Base-by-base conservation (phyloP, 208 protist species). In the Trypanosoma brucei region DNA sequence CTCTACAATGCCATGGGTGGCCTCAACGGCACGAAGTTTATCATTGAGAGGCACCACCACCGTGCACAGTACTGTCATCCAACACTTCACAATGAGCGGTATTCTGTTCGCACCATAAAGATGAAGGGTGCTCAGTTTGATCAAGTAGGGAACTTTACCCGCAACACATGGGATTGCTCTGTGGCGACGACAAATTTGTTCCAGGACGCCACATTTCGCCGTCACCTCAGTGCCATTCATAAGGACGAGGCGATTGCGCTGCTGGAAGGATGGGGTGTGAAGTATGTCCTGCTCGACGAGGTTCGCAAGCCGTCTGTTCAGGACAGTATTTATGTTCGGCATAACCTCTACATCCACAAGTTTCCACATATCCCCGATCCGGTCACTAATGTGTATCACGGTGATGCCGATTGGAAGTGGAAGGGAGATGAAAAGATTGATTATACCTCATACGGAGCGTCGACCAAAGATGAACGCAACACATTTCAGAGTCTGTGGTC, bases 391-490 rank as follows among this genome's bases (percentile, higher is more conserved):
- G 68, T 78, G 46, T 68, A 72, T 61, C 77, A 82, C 33, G 85
- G 88, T 4, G 88, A 95, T 59, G 79, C 80, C 2, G 88, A 95
- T 63, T 91, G 64, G 71, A 86, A 86, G 67, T 95, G 88, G 88
- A 86, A 86, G 61, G 82, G 84, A 22, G 72, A 85, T 38, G 81
- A 92, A 59, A 79, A 83, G 22, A 89, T 95, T 51, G 71, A 64
- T 22, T 95, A 95, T 72, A 62, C 8, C 22, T 70, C 76, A 30
- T 87, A 87, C 74, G 85, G 87, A 31, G 88, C 88, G 0, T 60
- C 68, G 51, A 73, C 73, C 46, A 66, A 70, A 40, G 65, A 77
- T 40, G 63, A 70, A 2, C 38, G 50, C 33, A 88, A 88, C 52
- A 65, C 54, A 0, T 76, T 78, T 45, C 45, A 53, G 44, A 74